These are phyloP conservation scores for Umbelopsis vinacea DNA, from an alignment of 192 early-diverging fungal genomes.

Conservation along the genomic window DNA sequence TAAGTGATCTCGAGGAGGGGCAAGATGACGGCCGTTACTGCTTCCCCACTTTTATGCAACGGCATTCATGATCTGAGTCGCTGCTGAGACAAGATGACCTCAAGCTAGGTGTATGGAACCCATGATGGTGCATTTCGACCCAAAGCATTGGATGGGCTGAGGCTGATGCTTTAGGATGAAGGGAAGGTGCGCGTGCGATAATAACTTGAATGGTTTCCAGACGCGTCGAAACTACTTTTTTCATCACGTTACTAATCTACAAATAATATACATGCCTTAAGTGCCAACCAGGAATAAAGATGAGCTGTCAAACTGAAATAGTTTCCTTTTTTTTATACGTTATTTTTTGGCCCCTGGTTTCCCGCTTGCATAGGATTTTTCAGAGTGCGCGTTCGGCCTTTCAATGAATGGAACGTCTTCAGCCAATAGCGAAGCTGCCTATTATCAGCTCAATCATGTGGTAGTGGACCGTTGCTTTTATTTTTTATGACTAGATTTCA, in stretches of 20 bases:
- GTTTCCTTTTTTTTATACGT: neutral
- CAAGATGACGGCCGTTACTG: neutral
- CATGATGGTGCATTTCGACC: no score
- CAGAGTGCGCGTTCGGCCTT: slow-evolving; percentile 1
- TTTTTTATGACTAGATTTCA: neutral
- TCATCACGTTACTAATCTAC: no score
- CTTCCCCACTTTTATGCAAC: no score
- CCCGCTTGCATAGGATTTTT: neutral
- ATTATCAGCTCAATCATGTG: neutral
- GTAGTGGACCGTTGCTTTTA: neutral
- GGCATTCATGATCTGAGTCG: no score
- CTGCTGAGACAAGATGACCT: no score
- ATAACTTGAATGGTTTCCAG: no score
- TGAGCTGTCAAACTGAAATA: slow-evolving; percentile 2
- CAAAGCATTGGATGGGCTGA: no score
- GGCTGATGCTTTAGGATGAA: no score
- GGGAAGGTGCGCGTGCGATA: no score
- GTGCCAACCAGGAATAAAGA: neutral
- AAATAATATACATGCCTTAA: no score
- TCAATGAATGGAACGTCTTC: neutral
- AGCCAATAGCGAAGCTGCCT: neutral
- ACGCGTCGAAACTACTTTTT: no score
- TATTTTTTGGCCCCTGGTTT: neutral
- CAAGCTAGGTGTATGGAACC: no score
- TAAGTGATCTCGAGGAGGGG: neutral